Evolutionary conservation across 768 basidiomycete species (phyloP).

Genomic region (Rubroboletus pulcherrimus): DNA sequence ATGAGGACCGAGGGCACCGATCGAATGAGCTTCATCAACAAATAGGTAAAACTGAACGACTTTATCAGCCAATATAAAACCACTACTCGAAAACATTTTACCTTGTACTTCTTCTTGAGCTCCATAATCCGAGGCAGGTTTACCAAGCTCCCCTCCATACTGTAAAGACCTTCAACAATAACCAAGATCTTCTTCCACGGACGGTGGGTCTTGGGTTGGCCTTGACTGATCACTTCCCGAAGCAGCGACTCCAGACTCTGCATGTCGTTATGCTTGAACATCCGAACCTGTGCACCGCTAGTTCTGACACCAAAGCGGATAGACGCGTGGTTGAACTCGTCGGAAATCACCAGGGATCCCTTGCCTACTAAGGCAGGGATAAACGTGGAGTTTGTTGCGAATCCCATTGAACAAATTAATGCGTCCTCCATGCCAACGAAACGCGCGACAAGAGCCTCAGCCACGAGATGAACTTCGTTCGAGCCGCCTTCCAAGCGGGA

Average conservation of each 20-base stretch:
- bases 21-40: conserved; percentile 96
- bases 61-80: not conserved
- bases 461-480: conserved; percentile 73
- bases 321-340: conserved; percentile 94
- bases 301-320: conserved; percentile 91
- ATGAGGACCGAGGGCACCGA: conserved; percentile 91
- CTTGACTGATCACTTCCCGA: conserved; percentile 91
- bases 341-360: conserved; percentile 92
- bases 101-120: conserved; percentile 95
- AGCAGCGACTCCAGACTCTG: conserved; percentile 71
- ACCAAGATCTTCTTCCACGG: conserved; percentile 99
- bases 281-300: conserved; percentile 83
- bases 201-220: conserved; percentile 95
- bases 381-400: conserved; percentile 90
- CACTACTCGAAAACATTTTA: conserved; percentile 30
- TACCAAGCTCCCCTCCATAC: conserved; percentile 96
- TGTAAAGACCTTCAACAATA: conserved; percentile 93
- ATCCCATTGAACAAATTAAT: conserved; percentile 93
- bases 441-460: conserved; percentile 83
- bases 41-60: conserved; percentile 82
- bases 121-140: conserved; percentile 80
- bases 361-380: conserved; percentile 89
- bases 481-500: conserved; percentile 82
- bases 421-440: conserved; percentile 91
- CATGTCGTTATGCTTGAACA: conserved; percentile 99